phyloP scores from a whole-genome alignment of 208 protist genomes.

The Phytomonas francai region DNA sequence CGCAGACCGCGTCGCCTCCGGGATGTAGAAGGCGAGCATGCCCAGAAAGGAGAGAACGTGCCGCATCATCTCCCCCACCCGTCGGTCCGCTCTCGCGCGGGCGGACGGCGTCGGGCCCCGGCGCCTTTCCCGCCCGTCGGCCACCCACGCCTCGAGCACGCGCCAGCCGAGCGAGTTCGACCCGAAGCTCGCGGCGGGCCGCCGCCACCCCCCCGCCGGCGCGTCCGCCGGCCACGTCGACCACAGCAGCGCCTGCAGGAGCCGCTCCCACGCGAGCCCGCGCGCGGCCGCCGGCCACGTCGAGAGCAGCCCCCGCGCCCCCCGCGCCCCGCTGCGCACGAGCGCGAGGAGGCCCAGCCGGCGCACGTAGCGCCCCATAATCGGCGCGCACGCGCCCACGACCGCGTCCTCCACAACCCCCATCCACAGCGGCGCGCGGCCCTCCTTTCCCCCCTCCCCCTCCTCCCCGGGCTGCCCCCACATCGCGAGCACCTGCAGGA shows the following conservation, averaged over 20 bases:
- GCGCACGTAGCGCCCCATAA: slow-evolving; percentile 13
- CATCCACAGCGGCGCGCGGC: neutral
- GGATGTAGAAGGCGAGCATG: neutral
- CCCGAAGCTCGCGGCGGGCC: slow-evolving; percentile 21
- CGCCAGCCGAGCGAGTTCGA: slow-evolving; percentile 61
- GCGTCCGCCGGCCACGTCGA: slow-evolving; percentile 22
- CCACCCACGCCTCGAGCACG: slow-evolving; percentile 18
- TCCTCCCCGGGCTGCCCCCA: slow-evolving; percentile 14
- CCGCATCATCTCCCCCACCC: neutral
- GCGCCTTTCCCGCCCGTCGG: neutral
- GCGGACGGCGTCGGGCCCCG: neutral
- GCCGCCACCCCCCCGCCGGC: neutral
- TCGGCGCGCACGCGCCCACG: slow-evolving; percentile 8
- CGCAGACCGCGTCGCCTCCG: neutral
- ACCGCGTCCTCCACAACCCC: neutral
- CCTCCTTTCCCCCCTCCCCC: neutral
- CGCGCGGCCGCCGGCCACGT: neutral
- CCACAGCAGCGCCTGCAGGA: slow-evolving; percentile 52
- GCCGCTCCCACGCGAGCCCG: slow-evolving; percentile 17
- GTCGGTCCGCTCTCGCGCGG: neutral
- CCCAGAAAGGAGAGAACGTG: neutral
- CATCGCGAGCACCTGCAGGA: slow-evolving; percentile 13
- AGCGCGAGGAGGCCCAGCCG: slow-evolving; percentile 22
- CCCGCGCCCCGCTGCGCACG: slow-evolving; percentile 27
- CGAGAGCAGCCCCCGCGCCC: slow-evolving; percentile 26